Evolutionary conservation across 805 yeast species (phyloP).

Genomic region (Saccharomycopsis javanensis): DNA sequence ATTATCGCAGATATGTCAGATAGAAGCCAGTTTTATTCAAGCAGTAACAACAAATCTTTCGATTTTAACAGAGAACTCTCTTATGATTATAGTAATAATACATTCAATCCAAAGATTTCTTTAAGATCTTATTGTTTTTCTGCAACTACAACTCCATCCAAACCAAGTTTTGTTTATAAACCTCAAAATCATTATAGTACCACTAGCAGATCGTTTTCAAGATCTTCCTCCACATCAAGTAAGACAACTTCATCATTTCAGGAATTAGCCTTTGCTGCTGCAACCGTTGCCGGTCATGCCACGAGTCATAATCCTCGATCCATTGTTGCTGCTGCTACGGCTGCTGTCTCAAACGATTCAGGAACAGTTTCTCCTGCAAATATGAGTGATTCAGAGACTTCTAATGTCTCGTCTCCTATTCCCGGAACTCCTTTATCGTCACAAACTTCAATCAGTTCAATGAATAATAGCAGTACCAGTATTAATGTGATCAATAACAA

Average conservation of each 20-base stretch:
- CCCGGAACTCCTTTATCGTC: background rate
- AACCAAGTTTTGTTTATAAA: background rate
- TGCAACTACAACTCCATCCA: background rate
- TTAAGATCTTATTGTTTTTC: conserved; percentile 16
- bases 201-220: background rate
- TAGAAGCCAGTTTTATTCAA: background rate
- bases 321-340: background rate
- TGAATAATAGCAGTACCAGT: background rate
- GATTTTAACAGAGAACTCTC: conserved; percentile 14
- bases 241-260: background rate
- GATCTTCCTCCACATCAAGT: background rate
- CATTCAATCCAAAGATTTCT: conserved; percentile 19
- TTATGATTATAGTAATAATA: conserved; percentile 18
- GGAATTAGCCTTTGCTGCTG: background rate
- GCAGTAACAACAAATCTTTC: background rate
- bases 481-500: background rate
- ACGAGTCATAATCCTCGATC: background rate
- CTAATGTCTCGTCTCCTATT: background rate
- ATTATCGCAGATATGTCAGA: no score
- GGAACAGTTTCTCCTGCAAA: background rate
- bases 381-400: background rate
- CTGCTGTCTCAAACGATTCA: background rate
- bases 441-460: background rate
- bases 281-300: background rate
- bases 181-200: background rate